Evolutionary conservation across 257 asterid species (phyloP).

Genomic region (Echites panduratus): DNA sequence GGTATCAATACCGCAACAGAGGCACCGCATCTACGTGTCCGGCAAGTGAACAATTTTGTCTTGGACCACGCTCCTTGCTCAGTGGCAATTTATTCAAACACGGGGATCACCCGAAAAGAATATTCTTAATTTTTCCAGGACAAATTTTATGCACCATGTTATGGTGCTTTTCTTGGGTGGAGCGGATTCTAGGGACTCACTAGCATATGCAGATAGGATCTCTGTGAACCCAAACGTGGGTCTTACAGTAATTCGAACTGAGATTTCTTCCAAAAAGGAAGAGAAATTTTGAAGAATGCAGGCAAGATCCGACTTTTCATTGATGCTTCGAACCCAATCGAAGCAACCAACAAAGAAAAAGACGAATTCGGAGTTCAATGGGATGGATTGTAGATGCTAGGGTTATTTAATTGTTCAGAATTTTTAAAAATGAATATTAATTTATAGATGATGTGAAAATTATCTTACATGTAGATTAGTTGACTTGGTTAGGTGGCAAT

Average conservation of each 20-base stretch:
- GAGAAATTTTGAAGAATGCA: no score
- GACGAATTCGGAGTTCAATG: no score
- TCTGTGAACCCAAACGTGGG: slow-evolving; percentile 32
- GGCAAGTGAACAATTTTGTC: slow-evolving; percentile 36
- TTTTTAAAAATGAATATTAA: no score
- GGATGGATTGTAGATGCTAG: no score
- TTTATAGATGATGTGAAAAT: no score
- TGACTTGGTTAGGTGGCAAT: no score
- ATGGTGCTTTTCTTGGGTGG: slow-evolving; percentile 74
- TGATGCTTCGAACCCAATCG: no score
- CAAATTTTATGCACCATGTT: slow-evolving; percentile 27
- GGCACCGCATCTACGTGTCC: slow-evolving; percentile 13
- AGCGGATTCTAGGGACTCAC: slow-evolving; percentile 74
- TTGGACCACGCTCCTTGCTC: slow-evolving; percentile 73
- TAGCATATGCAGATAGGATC: slow-evolving; percentile 53
- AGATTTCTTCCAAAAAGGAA: no score
- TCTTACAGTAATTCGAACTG: slow-evolving; percentile 51
- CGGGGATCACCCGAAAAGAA: slow-evolving; percentile 15
- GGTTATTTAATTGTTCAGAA: no score
- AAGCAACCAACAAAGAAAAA: no score
- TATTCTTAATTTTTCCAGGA: slow-evolving; percentile 10
- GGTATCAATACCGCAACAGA: slow-evolving; percentile 11
- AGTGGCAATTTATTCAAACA: slow-evolving; percentile 54
- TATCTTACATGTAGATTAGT: no score
- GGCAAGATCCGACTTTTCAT: no score